Evolutionary conservation across 306 rosid species (phyloP).

Genomic region (Carpinus viminea): DNA sequence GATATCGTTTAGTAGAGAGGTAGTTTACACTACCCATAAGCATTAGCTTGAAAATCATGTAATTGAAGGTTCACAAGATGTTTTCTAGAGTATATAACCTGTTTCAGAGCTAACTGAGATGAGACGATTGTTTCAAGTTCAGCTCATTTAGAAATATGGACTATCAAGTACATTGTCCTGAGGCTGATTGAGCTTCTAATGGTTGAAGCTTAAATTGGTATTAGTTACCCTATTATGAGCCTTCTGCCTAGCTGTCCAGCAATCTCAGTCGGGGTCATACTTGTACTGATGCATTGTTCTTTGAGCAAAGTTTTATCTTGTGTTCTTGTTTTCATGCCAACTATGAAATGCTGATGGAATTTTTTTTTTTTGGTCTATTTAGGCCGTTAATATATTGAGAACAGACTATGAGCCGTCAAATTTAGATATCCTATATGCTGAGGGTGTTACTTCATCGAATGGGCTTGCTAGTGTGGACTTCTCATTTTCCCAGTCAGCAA

Average conservation of each 20-base stretch:
- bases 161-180: slow-evolving; percentile 9
- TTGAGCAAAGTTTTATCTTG: slow-evolving; percentile 4
- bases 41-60: background rate
- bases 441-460: slow-evolving; percentile 94
- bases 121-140: slow-evolving; percentile 9
- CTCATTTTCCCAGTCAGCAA: slow-evolving; percentile 74
- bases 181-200: slow-evolving; percentile 11
- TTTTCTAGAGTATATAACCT: background rate
- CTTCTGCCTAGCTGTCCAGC: background rate
- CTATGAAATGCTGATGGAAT: slow-evolving; percentile 29
- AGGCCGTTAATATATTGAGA: slow-evolving; percentile 86
- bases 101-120: slow-evolving; percentile 6
- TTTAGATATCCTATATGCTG: slow-evolving; percentile 88
- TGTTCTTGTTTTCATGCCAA: slow-evolving; percentile 13
- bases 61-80: background rate
- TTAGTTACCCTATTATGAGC: background rate
- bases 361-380: slow-evolving; percentile 37
- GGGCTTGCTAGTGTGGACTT: slow-evolving; percentile 92
- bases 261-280: slow-evolving; percentile 12
- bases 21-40: background rate
- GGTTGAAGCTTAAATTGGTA: slow-evolving; percentile 20
- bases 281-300: slow-evolving; percentile 14
- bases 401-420: slow-evolving; percentile 90
- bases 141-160: slow-evolving; percentile 13
- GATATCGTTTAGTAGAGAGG: background rate